Evolutionary conservation across 2,329 filamentous ascomycete species (phyloP).

Genomic region (Mycosphaerella sp.): DNA sequence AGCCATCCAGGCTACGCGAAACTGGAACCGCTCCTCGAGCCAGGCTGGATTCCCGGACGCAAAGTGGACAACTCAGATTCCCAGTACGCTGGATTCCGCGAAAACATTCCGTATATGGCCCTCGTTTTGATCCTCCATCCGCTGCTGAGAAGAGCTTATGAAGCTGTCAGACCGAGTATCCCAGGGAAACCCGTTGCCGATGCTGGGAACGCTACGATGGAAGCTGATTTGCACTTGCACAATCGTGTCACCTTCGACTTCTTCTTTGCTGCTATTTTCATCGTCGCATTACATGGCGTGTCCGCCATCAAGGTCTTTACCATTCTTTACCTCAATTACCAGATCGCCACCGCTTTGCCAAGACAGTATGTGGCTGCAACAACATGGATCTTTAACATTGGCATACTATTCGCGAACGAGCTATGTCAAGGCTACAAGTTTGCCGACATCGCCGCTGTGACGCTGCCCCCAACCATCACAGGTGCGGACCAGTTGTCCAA

Average conservation of each 20-base stretch:
- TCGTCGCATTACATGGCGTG: conserved; percentile 74
- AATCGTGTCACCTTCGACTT: conserved; percentile 78
- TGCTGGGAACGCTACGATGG: conserved; percentile 36
- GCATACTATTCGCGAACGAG: conserved; percentile 84
- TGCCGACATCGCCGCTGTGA: conserved; percentile 52
- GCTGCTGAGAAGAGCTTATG: conserved; percentile 66
- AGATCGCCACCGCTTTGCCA: conserved; percentile 66
- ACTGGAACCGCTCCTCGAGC: conserved; percentile 63
- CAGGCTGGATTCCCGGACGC: conserved; percentile 87
- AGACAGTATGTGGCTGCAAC: conserved; percentile 62
- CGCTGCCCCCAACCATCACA: conserved; percentile 41
- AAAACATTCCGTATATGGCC: conserved; percentile 76
- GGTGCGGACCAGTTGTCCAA: conserved; percentile 33
- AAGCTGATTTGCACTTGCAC: conserved; percentile 49
- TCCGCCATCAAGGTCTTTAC: conserved; percentile 74
- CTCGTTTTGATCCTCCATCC: conserved; percentile 72
- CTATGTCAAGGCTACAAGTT: conserved; percentile 71
- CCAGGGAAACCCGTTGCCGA: neutral
- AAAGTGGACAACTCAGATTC: conserved; percentile 87
- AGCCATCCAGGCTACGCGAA: conserved; percentile 74
- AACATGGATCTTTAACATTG: conserved; percentile 88
- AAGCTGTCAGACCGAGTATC: conserved; percentile 35
- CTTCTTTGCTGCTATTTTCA: conserved; percentile 70
- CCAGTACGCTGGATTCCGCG: conserved; percentile 80
- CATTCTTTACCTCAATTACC: conserved; percentile 78